Evolutionary conservation across 2,329 filamentous ascomycete genomes (phyloP), one percentile per base, ranked within the genome.

Genomic region (Nothopassalora personata): DNA sequence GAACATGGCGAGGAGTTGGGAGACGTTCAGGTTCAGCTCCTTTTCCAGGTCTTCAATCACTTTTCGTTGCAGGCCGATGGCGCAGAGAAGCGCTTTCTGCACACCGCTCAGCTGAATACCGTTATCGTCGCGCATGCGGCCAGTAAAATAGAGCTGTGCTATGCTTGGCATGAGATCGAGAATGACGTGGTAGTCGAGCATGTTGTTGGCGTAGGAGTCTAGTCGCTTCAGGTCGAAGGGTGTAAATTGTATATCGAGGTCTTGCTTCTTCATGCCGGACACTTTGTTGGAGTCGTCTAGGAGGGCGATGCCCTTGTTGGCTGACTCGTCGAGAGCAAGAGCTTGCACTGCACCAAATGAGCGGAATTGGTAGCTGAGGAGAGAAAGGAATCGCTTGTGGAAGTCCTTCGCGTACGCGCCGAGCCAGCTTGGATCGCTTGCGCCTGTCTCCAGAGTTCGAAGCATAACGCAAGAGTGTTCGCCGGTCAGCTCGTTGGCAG

Each of bases 391-490:
- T n/a, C 95, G 87, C 64, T 86, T 87, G 71, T 97, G 92, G 82
- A 97, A 99, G 74, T 99, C 94, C 62, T 88, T 85, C 4, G 93
- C 84, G 71, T 95, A 99, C 2, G 91, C 91, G 15, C 90, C 90
- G 0, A 97, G 85, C 94, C 94, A 97, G 68, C 84, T 85, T 58
- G 80, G 80, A 66, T 96, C 91, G 56, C 79, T 80, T 54, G 76
- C 79, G 60, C 84, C 81, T 6, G 63, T 66, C 53, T 79, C 74
- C 2, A 99, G 81, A 1, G 91, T 89, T 58, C 91, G 86, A 52
- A 99, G 82, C 95, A 99, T 99, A 30, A 99, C 93, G 72, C 91
- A 97, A 0, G 94, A 96, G 73, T 99, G 94, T 75, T 99, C 94
- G 57, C 94, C 94, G 0, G 95, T 99, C 49, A 99, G 81, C 58